These are phyloP conservation scores for Fusarium sp. DNA, from an alignment of 2,329 filamentous ascomycete genomes.

Conservation along the genomic window DNA sequence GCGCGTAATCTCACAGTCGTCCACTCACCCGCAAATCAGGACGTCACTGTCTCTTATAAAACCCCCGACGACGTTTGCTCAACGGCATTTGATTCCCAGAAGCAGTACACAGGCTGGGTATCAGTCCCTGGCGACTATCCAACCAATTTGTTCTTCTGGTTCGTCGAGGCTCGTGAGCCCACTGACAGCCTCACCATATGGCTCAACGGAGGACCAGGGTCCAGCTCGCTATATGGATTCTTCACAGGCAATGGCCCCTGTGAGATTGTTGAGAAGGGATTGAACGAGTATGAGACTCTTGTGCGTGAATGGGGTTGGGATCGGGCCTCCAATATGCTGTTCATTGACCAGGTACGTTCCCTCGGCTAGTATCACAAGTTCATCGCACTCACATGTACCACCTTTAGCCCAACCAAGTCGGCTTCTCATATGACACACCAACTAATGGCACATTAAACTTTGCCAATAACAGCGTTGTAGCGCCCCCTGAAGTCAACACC, in stretches of 20 bases:
- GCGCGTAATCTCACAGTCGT: conserved; percentile 65
- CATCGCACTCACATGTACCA: conserved; percentile 13
- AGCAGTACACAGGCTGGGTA: conserved; percentile 79
- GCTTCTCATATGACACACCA: conserved; percentile 74
- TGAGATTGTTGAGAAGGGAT: conserved; percentile 60
- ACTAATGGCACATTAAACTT: conserved; percentile 71
- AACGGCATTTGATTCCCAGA: conserved; percentile 72
- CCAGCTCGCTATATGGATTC: conserved; percentile 73
- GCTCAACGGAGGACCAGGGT: conserved; percentile 76
- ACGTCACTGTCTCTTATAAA: conserved; percentile 77
- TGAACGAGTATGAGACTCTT: conserved; percentile 65
- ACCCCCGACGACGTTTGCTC: conserved; percentile 69
- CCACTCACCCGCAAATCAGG: conserved; percentile 70
- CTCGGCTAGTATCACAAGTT: not conserved
- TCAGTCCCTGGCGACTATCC: conserved; percentile 66
- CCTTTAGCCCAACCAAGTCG: conserved; percentile 75
- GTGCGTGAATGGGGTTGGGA: conserved; percentile 76
- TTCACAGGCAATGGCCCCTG: conserved; percentile 71
- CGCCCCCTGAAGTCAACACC: conserved; percentile 40
- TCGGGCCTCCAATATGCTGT: conserved; percentile 65
- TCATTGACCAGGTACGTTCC: conserved; percentile 64
- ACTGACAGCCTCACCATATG: conserved; percentile 66
- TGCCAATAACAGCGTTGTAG: conserved; percentile 53
- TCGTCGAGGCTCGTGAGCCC: conserved; percentile 58
- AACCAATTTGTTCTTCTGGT: conserved; percentile 66